phyloP scores from a whole-genome alignment of 1,284 basidiomycete genomes.

The Hemileia vastatrix region DNA sequence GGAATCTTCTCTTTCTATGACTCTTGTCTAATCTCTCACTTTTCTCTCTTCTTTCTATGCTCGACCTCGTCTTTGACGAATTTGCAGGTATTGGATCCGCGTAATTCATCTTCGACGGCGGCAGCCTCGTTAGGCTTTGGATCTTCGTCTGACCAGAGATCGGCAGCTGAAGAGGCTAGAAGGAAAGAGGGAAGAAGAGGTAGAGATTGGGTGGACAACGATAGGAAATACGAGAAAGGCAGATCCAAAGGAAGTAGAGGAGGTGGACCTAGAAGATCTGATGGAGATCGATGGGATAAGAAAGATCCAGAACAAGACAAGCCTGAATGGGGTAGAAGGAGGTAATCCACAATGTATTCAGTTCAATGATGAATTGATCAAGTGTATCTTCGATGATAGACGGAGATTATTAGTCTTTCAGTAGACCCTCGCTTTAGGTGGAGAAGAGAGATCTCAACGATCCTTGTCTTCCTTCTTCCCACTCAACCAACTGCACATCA shows the following conservation, averaged over 20 bases:
- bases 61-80: neutral
- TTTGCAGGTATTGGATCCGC: neutral
- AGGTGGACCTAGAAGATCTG: neutral
- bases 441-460: too few relatives aligned
- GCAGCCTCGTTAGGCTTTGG: neutral
- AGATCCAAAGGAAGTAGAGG: neutral
- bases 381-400: too few relatives aligned
- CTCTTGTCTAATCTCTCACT: neutral
- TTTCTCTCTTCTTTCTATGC: neutral
- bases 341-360: neutral
- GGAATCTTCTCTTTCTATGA: too few relatives aligned
- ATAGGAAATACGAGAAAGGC: neutral
- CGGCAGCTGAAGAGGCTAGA: neutral
- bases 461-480: too few relatives aligned
- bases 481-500: too few relatives aligned
- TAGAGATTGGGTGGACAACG: neutral
- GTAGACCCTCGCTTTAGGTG: too few relatives aligned
- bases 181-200: slow-evolving; percentile 4
- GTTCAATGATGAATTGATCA: too few relatives aligned
- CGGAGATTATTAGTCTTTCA: too few relatives aligned
- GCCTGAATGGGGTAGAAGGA: neutral
- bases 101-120: neutral
- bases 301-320: neutral
- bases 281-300: neutral
- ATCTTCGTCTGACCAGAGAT: neutral